Evolutionary conservation across 2,329 filamentous ascomycete species (phyloP).

Genomic region (Teratosphaeria viscida): DNA sequence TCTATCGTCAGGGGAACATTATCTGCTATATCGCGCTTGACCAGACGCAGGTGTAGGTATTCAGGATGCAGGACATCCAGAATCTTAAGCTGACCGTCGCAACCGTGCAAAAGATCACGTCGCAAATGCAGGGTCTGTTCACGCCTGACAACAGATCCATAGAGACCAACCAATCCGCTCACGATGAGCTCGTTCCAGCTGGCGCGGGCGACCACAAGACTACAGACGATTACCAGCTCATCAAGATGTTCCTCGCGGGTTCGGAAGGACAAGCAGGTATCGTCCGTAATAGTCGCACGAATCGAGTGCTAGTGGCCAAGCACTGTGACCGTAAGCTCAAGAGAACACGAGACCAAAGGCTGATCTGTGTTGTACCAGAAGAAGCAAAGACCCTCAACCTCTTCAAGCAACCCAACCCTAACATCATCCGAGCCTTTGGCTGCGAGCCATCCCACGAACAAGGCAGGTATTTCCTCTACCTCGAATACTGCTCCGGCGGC

Average conservation of each 20-base stretch:
- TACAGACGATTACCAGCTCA: neutral
- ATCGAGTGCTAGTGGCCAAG: conserved; percentile 1
- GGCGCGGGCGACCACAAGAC: neutral
- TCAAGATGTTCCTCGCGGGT: neutral
- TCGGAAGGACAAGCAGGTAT: neutral
- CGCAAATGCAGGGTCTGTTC: neutral
- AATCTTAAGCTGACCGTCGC: neutral
- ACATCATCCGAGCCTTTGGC: neutral
- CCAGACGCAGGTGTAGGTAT: too few relatives aligned
- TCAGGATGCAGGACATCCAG: too few relatives aligned
- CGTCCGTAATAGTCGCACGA: neutral
- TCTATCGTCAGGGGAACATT: too few relatives aligned
- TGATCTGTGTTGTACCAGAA: neutral
- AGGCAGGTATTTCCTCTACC: neutral
- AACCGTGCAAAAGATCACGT: neutral
- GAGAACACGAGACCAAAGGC: neutral
- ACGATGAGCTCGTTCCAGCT: neutral
- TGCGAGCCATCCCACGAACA: neutral
- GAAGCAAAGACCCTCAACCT: neutral
- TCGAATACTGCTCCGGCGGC: conserved; percentile 1
- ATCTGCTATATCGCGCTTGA: too few relatives aligned
- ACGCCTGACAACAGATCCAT: neutral
- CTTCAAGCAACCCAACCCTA: neutral
- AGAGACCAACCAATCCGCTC: neutral
- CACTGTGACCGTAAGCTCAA: neutral